phyloP scores from a whole-genome alignment of 768 basidiomycete species.

The Amanita pallidorosea region DNA sequence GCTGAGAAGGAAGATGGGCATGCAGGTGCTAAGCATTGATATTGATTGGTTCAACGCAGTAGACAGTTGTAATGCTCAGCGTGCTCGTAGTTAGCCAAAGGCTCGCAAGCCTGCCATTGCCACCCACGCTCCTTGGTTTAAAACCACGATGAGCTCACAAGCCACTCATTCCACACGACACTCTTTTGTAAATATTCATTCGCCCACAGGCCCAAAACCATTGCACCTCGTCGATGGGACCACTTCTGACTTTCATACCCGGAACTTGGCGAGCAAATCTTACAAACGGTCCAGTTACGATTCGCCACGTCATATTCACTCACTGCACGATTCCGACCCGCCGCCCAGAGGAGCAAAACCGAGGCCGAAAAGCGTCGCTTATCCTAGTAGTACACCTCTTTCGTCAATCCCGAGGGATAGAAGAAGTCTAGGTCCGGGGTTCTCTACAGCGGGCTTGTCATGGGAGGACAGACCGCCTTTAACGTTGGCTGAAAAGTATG shows the following conservation, averaged over 20 bases:
- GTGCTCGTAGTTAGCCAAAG: neutral
- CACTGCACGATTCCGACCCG: neutral
- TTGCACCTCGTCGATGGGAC: constrained; percentile 35
- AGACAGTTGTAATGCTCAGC: neutral
- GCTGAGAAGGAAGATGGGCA: constrained; percentile 59
- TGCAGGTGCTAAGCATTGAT: constrained; percentile 29
- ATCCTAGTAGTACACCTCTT: neutral
- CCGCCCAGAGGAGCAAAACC: neutral
- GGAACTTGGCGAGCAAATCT: constrained; percentile 19
- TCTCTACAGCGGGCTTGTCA: neutral
- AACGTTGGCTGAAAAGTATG: constrained; percentile 68
- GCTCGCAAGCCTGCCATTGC: neutral
- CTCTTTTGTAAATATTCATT: constrained; percentile 16
- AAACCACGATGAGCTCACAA: constrained; percentile 4
- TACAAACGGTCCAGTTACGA: constrained; percentile 26
- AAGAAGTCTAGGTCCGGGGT: constrained; percentile 16
- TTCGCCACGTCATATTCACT: neutral
- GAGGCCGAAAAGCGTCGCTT: neutral
- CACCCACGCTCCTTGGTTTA: neutral
- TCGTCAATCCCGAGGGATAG: constrained; percentile 11
- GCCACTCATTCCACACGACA: constrained; percentile 16
- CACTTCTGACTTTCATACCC: constrained; percentile 6
- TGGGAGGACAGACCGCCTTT: constrained; percentile 25
- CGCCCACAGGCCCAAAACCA: constrained; percentile 22
- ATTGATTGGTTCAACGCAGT: neutral